A percentile compares a stretch with the other conserved stretches of the same genome.
Evolutionary conservation across 768 basidiomycete species (phyloP).

Genomic region (Sporobolomyces roseus): DNA sequence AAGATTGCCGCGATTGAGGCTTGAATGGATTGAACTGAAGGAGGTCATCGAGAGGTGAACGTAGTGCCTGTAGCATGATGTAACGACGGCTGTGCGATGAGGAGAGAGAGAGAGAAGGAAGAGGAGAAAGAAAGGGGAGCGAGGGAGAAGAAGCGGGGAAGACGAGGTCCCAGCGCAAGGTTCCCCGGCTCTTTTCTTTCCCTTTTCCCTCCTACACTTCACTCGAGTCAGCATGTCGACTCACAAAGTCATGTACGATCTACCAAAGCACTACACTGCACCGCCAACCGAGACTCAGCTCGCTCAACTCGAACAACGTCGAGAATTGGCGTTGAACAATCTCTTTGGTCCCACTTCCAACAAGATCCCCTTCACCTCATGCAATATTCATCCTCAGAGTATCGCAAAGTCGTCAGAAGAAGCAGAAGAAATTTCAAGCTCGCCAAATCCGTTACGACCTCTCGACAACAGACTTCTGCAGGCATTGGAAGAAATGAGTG

Average conservation of each 20-base stretch:
- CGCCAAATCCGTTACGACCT: not conserved
- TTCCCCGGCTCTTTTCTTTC: not conserved
- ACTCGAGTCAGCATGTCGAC: not conserved
- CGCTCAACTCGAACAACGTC: too few relatives aligned
- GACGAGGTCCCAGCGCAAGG: too few relatives aligned
- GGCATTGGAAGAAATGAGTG: not conserved
- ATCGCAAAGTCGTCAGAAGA: too few relatives aligned
- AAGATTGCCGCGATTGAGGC: not conserved
- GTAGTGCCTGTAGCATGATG: too few relatives aligned
- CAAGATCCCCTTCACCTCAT: not conserved
- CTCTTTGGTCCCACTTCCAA: too few relatives aligned
- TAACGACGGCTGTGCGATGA: not conserved
- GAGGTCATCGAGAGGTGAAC: too few relatives aligned
- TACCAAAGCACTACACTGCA: not conserved
- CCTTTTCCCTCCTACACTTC: not conserved
- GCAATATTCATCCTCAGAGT: too few relatives aligned
- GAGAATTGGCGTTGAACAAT: too few relatives aligned
- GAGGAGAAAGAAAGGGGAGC: not conserved
- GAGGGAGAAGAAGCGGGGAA: not conserved
- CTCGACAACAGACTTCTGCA: not conserved
- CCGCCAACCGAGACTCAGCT: not conserved
- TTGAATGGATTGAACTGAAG: too few relatives aligned
- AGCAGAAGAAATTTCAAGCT: not conserved
- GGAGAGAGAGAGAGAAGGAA: not conserved
- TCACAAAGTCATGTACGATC: not conserved